Evolutionary conservation across 768 basidiomycete species (phyloP), one percentile per base, ranked within the genome.

Genomic region (Boletellus sp.): DNA sequence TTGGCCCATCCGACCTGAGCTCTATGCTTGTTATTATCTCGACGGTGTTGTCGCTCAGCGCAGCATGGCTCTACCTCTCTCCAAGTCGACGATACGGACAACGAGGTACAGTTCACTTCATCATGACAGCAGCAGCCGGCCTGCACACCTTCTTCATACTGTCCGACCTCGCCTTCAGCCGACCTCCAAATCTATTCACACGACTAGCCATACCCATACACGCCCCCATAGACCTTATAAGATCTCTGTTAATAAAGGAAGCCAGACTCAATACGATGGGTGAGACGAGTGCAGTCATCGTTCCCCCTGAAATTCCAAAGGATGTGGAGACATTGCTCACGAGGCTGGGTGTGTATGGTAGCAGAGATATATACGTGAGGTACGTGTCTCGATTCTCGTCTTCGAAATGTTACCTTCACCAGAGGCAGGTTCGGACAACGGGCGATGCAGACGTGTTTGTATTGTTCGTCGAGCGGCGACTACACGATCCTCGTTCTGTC

Each of bases 101-200:
- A 20, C 33, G 24, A 17, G 17, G 42, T 23, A 32, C 17, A 4
- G 12, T 47, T 15, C 42, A 4, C 39, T 34, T 52, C 10, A 13
- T 56, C 9, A 52, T 57, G 53, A 48, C 39, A n/a, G 40, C 52
- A 32, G 48, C 45, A 26, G 47, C 51, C 0, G 43, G 50, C 40
- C 48, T 60, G 41, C 60, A 65, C 26, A 47, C 55, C 22, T 32
- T 62, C 9, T 39, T 62, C 34, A 20, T 51, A 15, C 45, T 66
- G 3, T 59, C 40, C 33, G 48, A 47, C 45, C 17, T 65, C 24
- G 50, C 39, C 7, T 43, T 54, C 0, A 33, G n/a, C 44, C 75
- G 74, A 43, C 83, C 86, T 9, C 74, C 75, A 40, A 88, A 88
- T 59, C 61, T 90, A 28, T 90, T 86, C 63, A 70, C 68, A 34